Conservation (phyloP, 805 yeast species). For the Candida vaughaniae region DNA sequence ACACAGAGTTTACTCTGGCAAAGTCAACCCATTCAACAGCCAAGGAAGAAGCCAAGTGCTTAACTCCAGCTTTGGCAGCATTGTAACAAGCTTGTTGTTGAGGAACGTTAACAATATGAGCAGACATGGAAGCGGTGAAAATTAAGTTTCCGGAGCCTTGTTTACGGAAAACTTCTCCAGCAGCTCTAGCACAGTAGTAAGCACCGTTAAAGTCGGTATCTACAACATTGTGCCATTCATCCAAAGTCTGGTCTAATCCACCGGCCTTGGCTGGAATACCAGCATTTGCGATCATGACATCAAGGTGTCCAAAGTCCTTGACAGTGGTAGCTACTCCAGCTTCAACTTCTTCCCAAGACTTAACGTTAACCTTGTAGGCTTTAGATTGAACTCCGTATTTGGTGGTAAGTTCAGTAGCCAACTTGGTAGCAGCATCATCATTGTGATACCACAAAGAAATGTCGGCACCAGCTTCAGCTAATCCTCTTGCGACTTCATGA, state of each 20-base stretch:
- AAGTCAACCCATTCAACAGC: constrained; percentile 86
- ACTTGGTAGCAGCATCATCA: constrained; percentile 23
- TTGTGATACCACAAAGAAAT: constrained; percentile 33
- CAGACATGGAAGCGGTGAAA: constrained; percentile 87
- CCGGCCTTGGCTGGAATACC: constrained; percentile 47
- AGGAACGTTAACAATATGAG: constrained; percentile 80
- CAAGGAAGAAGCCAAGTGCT: constrained; percentile 71
- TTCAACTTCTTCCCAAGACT: constrained; percentile 36
- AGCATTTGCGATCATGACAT: constrained; percentile 46
- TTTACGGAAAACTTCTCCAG: constrained; percentile 68
- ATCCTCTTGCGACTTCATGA: constrained; percentile 33
- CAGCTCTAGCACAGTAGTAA: constrained; percentile 72
- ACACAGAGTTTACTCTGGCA: constrained; percentile 76
- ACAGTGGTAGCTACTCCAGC: constrained; percentile 28
- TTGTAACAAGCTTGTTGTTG: constrained; percentile 84
- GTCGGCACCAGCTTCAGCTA: constrained; percentile 41
- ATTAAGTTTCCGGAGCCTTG: constrained; percentile 77
- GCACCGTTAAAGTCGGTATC: constrained; percentile 77
- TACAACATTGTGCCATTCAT: constrained; percentile 70
- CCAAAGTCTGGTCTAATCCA: constrained; percentile 42
- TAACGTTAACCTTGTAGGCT: constrained; percentile 35
- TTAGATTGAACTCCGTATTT: constrained; percentile 27
- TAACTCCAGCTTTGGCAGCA: constrained; percentile 80
- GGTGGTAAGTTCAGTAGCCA: constrained; percentile 19
- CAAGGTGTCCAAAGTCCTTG: constrained; percentile 36